Evolutionary conservation across 2,329 filamentous ascomycete species (phyloP).

Genomic region (Apiospora arundinis): DNA sequence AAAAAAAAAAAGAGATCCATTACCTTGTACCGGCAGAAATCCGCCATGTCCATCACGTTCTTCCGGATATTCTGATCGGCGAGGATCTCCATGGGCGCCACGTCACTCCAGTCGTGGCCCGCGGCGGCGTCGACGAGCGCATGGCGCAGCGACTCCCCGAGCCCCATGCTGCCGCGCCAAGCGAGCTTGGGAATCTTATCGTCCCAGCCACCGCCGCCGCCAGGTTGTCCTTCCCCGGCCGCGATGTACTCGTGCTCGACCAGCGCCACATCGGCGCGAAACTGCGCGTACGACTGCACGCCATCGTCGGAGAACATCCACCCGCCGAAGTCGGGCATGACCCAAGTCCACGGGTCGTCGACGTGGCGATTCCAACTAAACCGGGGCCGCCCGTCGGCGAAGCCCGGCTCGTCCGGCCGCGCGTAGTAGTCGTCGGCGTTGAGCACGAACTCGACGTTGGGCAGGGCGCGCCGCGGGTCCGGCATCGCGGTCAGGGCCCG

Average conservation of each 20-base stretch:
- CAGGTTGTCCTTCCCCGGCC: not conserved
- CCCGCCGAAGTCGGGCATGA: conserved; percentile 34
- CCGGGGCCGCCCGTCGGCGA: conserved; percentile 29
- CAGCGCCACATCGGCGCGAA: conserved; percentile 30
- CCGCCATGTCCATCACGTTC: conserved; percentile 33
- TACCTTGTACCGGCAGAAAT: conserved; percentile 35
- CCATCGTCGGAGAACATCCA: conserved; percentile 34
- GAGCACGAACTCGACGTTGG: conserved; percentile 33
- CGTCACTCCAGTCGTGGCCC: conserved; percentile 37
- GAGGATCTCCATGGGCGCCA: conserved; percentile 30
- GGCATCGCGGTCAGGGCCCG: conserved; percentile 31
- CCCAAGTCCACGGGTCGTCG: conserved; percentile 31
- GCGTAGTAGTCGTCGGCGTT: conserved; percentile 31
- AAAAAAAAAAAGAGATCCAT: not conserved
- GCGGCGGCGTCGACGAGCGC: conserved; percentile 32
- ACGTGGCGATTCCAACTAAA: conserved; percentile 31
- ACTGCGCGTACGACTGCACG: conserved; percentile 33
- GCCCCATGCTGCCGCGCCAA: conserved; percentile 42
- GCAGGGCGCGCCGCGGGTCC: conserved; percentile 27
- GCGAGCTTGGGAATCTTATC: conserved; percentile 35
- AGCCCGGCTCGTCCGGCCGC: conserved; percentile 21
- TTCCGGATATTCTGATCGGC: conserved; percentile 33
- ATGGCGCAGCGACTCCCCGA: conserved; percentile 34
- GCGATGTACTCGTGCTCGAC: conserved; percentile 27
- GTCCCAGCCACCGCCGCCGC: conserved; percentile 28